Conservation (phyloP, 2,329 filamentous ascomycete genomes). For the Diplodia scrobiculata region DNA sequence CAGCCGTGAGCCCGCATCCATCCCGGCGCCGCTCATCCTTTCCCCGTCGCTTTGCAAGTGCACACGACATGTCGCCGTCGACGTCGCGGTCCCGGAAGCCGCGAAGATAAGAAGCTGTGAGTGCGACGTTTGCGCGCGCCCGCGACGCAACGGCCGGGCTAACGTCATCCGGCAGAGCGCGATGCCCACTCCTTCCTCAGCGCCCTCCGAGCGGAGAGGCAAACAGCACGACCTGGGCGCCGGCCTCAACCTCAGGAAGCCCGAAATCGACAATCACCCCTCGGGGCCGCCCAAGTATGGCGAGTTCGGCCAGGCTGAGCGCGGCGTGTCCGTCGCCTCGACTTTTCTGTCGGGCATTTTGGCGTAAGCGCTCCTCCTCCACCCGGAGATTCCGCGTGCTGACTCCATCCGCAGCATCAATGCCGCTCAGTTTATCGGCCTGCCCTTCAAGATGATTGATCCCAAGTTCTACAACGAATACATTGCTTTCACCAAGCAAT, state of each 20-base stretch:
- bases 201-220: constrained; percentile 35
- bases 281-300: constrained; percentile 52
- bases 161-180: not conserved
- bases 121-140: not conserved
- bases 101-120: not conserved
- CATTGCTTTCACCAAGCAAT: constrained; percentile 84
- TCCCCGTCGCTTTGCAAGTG: not conserved
- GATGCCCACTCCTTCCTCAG: constrained; percentile 19
- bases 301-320: constrained; percentile 52
- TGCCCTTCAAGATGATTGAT: constrained; percentile 74
- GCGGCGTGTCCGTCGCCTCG: constrained; percentile 54
- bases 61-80: constrained; percentile 18
- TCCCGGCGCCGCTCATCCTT: not conserved
- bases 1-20: not conserved
- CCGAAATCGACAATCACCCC: constrained; percentile 47
- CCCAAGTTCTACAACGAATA: constrained; percentile 79
- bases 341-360: constrained; percentile 55
- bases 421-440: constrained; percentile 72
- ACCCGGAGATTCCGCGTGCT: not conserved
- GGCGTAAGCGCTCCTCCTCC: constrained; percentile 41
- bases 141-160: not conserved
- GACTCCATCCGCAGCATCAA: constrained; percentile 49
- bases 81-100: not conserved
- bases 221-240: constrained; percentile 46
- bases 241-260: constrained; percentile 49